Evolutionary conservation across 2,329 filamentous ascomycete genomes (phyloP), one percentile per base, ranked within the genome.

Genomic region (Aureobasidium mangrovei): DNA sequence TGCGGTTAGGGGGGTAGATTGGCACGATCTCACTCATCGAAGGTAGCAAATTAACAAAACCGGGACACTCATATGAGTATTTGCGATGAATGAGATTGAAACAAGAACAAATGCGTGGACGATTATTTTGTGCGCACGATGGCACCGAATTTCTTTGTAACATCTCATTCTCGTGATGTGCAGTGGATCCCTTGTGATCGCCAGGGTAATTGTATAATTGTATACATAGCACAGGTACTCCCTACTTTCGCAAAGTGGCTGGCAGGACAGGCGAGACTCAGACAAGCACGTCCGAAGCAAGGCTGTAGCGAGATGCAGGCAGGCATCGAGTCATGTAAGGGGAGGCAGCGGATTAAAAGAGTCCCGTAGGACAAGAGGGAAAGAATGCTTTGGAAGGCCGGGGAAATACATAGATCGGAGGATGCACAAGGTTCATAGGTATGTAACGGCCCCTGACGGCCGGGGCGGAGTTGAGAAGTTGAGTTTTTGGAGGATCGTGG

Each of bases 371-470:
- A 48, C 32, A 41, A 28, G 36, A 12, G n/a, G 31, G 47, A n/a
- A 24, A 18, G 47, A 52, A 52, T n/a, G 47, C 28, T 41, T 41
- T 41, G 47, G 47, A 52, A 52, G 12, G 29, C 33, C 47, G 47
- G 47, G 42, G 47, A 52, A 52, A 32, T 33, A 33, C 35, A 38
- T 18, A 18, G 18, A 18, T 29, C 32, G 32, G 27, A 47, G 32
- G 38, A 47, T 18, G 41, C 12, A 43, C 41, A 43, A 43, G 41
- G 35, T 49, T 40, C 35, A 31, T 28, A 36, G 28, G 18, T 18
- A 18, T 18, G 18, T 6, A 39, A 49, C 46, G 46, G 46, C 46
- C 40, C 28, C 28, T 33, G 32, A 33, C 35, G 24, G 12, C 32
- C 29, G 26, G 26, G 27, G 18, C n/a, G 26, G n/a, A 10, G 45